These are phyloP conservation scores for Globisporangium yorkense DNA, from an alignment of 352 stramenopile species.

Conservation along the genomic window DNA sequence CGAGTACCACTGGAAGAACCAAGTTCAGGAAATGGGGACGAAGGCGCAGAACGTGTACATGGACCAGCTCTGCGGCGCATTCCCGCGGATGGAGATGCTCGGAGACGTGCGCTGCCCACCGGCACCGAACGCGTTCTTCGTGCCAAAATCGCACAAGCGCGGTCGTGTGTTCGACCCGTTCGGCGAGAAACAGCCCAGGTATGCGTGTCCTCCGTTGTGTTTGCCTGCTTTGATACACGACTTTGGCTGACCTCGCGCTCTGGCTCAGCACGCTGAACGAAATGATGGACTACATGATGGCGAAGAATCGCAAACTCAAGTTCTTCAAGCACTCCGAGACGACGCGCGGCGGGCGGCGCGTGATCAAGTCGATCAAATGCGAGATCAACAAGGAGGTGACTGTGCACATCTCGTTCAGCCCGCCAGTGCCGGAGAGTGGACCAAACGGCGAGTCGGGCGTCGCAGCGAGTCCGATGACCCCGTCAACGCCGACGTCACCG, in stretches of 20 bases:
- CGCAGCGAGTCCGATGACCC: slow-evolving; percentile 81
- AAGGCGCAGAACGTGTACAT: slow-evolving; percentile 81
- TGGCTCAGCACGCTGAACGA: slow-evolving; percentile 60
- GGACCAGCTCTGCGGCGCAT: slow-evolving; percentile 59
- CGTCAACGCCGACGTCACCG: slow-evolving; percentile 77
- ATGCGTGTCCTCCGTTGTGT: slow-evolving; percentile 7
- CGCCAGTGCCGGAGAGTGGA: slow-evolving; percentile 72
- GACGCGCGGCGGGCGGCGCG: slow-evolving; percentile 72
- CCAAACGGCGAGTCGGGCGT: slow-evolving; percentile 78
- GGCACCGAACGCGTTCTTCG: slow-evolving; percentile 59
- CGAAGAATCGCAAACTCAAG: slow-evolving; percentile 84
- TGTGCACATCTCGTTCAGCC: slow-evolving; percentile 76
- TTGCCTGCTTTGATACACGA: background rate
- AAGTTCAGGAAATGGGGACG: slow-evolving; percentile 81
- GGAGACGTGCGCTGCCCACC: slow-evolving; percentile 73
- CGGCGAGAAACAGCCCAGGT: slow-evolving; percentile 78
- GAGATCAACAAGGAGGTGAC: slow-evolving; percentile 87
- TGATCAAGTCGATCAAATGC: slow-evolving; percentile 83
- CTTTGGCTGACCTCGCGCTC: background rate
- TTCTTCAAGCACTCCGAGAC: slow-evolving; percentile 87
- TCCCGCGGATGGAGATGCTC: slow-evolving; percentile 80
- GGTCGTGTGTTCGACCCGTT: slow-evolving; percentile 76
- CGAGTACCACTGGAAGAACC: slow-evolving; percentile 88
- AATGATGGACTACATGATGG: slow-evolving; percentile 90
- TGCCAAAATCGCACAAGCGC: slow-evolving; percentile 80